A percentile compares a stretch with the other conserved stretches of the same genome.
Evolutionary conservation across 2,329 filamentous ascomycete genomes (phyloP).

Genomic region (Hymenoscyphus occultus): DNA sequence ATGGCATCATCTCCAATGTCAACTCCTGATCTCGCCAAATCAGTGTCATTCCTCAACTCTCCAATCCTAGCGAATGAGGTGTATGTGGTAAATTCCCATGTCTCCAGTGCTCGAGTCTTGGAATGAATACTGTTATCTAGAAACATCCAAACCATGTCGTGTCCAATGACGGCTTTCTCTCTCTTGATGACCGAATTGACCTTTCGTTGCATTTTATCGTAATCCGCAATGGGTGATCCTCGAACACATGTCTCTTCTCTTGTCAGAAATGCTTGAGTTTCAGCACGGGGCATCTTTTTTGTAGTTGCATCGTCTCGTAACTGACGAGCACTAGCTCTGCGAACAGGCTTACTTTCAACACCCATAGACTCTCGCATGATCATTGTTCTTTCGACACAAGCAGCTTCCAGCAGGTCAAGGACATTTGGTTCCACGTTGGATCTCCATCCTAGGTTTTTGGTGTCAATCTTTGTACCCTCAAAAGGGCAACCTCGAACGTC

Average conservation of each 20-base stretch:
- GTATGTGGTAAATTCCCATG: constrained; percentile 29
- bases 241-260: constrained; percentile 5
- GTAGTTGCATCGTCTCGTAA: constrained; percentile 21
- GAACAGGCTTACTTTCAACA: constrained; percentile 8
- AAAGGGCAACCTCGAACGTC: constrained; percentile 31
- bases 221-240: constrained; percentile 6
- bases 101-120: constrained; percentile 12
- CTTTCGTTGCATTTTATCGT: constrained; percentile 3
- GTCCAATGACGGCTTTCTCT: background rate
- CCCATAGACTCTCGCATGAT: constrained; percentile 16
- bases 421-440: constrained; percentile 17
- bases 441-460: constrained; percentile 28
- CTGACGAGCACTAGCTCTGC: constrained; percentile 17
- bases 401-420: constrained; percentile 24
- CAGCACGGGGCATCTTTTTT: constrained; percentile 20
- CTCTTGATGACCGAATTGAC: background rate
- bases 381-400: constrained; percentile 25
- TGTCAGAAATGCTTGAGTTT: constrained; percentile 22
- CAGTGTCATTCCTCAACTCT: constrained; percentile 31
- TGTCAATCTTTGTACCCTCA: constrained; percentile 10
- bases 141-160: constrained; percentile 5
- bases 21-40: constrained; percentile 29
- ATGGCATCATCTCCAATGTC: constrained; percentile 20
- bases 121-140: constrained; percentile 1
- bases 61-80: constrained; percentile 28